Evolutionary conservation across 2,329 filamentous ascomycete species (phyloP), one percentile per base, ranked within the genome.

Genomic region (Aureobasidium sp.): DNA sequence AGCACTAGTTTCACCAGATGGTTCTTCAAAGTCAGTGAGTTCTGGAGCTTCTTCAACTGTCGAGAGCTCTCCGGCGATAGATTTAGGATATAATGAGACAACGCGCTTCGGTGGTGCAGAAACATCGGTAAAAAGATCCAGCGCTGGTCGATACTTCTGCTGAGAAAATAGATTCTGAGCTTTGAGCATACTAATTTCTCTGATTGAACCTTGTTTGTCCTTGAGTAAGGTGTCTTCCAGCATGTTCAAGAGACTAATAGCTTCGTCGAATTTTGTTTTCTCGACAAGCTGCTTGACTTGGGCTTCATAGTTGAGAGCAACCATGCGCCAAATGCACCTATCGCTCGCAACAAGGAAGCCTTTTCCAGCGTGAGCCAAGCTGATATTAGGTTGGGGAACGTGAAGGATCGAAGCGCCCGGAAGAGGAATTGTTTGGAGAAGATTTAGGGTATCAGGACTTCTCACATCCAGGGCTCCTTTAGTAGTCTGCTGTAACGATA

Each of bases 301-400:
- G 2, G 87, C 86, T 72, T 96, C 90, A 71, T 99, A 99, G 67
- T 92, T 89, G 41, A 92, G 86, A 3, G 93, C 89, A 66, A 87
- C 90, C 94, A 99, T 97, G 68, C 94, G 88, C 94, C 94, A 99
- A 41, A 99, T 89, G 37, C 84, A 88, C 48, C 94, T 83, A 62
- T 97, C 94, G 71, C 93, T 97, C 23, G 88, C 88, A 57, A 97
- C 91, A 63, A 97, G 83, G 69, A 99, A 99, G 0, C 92, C 93
- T 73, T 99, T 99, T 3, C 90, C 94, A 0, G 91, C 92, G 76
- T 99, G 94, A 0, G 93, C 90, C n/a, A 99, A 79, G 70, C 93
- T 96, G 66, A 93, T 88, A 23, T 91, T 96, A 0, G 93, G 92
- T 55, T 95, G 91, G 0, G 92, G 91, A 29, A 97, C 94, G 73